Conservation (phyloP, 2,329 filamentous ascomycete genomes). For the Nannizziopsis barbatae region DNA sequence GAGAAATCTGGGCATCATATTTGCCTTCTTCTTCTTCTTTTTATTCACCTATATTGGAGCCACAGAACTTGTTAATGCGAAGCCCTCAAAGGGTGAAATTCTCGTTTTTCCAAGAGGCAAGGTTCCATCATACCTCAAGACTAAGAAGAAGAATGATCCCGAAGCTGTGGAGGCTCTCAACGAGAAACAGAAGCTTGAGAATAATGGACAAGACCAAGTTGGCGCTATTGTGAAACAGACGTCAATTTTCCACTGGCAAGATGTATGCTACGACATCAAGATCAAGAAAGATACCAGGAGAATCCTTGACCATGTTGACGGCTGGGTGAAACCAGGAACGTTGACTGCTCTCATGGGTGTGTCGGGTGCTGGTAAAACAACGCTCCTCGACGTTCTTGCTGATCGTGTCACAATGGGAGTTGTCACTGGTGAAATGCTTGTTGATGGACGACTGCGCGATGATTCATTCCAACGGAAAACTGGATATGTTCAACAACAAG, state of each 20-base stretch:
- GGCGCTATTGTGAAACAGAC: conserved; percentile 16
- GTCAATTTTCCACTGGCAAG: conserved; percentile 74
- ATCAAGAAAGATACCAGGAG: conserved; percentile 66
- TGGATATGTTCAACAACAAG: conserved; percentile 69
- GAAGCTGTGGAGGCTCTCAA: conserved; percentile 6
- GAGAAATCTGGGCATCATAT: conserved; percentile 59
- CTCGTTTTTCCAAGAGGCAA: conserved; percentile 63
- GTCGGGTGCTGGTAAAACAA: conserved; percentile 88
- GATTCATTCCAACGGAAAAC: conserved; percentile 71
- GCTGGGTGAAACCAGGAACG: conserved; percentile 88
- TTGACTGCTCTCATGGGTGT: conserved; percentile 83
- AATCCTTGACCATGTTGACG: conserved; percentile 75
- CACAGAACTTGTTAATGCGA: conserved; percentile 51
- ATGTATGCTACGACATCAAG: conserved; percentile 71
- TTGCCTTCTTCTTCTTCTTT: conserved; percentile 46
- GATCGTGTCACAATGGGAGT: conserved; percentile 81
- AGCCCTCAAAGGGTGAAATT: conserved; percentile 66
- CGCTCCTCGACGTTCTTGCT: conserved; percentile 73
- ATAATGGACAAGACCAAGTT: conserved; percentile 25
- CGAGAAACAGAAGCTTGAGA: conserved; percentile 20
- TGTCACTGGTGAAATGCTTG: conserved; percentile 76
- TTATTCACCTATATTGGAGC: conserved; percentile 21
- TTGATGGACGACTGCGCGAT: conserved; percentile 63
- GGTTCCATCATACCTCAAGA: conserved; percentile 16
- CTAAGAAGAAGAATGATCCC: conserved; percentile 11